These are phyloP conservation scores for Malassezia slooffiae DNA, from an alignment of 1,284 basidiomycete genomes.

Conservation along the genomic window DNA sequence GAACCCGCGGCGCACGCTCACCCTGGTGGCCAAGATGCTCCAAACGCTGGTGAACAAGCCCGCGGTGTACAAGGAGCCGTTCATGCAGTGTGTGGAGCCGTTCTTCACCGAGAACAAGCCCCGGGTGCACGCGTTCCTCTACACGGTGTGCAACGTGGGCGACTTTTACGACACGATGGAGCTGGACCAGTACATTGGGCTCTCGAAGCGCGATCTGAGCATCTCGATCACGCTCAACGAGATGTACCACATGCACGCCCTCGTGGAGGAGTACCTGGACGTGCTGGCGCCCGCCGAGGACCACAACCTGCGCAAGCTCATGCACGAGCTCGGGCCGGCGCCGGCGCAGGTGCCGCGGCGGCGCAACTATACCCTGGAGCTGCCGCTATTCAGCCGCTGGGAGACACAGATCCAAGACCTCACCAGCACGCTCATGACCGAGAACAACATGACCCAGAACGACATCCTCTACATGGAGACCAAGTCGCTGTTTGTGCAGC, in stretches of 20 bases:
- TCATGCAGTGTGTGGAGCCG: constrained; percentile 96
- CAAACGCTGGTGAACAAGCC: constrained; percentile 99
- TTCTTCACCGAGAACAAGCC: constrained; percentile 98
- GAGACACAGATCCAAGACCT: constrained; percentile 97
- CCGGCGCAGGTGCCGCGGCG: constrained; percentile 91
- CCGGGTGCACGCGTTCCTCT: constrained; percentile 91
- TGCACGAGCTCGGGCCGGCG: constrained; percentile 85
- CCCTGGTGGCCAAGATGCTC: constrained; percentile 97
- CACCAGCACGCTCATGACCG: constrained; percentile 79
- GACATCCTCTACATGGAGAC: constrained; percentile 99
- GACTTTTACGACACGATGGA: constrained; percentile 99
- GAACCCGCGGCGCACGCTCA: constrained; percentile 87
- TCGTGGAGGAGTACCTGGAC: constrained; percentile 89
- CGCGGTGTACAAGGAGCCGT: constrained; percentile 89
- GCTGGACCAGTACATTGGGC: constrained; percentile 99
- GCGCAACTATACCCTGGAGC: constrained; percentile 86
- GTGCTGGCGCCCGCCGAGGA: constrained; percentile 90
- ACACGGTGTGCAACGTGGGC: constrained; percentile 90
- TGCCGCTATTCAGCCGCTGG: constrained; percentile 91
- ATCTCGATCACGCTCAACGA: constrained; percentile 99
- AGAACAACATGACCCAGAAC: constrained; percentile 86
- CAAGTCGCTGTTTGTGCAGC: constrained; percentile 96
- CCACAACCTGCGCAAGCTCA: constrained; percentile 86
- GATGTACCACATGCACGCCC: constrained; percentile 90
- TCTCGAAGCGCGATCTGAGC: constrained; percentile 94